Conservation (phyloP, 2,329 filamentous ascomycete species). For the Aspergillus quadrilineatus region DNA sequence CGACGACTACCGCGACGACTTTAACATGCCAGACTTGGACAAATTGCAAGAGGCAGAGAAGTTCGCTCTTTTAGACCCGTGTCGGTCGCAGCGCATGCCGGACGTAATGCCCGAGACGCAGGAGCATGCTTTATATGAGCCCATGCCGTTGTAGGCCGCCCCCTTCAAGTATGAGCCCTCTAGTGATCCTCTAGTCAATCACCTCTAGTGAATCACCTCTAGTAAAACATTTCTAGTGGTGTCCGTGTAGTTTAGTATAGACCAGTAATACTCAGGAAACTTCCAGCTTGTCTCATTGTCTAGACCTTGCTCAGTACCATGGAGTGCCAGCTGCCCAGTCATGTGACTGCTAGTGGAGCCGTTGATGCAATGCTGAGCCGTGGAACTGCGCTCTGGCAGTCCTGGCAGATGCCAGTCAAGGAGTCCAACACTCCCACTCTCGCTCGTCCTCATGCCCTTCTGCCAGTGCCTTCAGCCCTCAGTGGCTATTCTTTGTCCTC, state of each 20-base stretch:
- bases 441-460: background rate
- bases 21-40: slow-evolving; percentile 9
- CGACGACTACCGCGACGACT: slow-evolving; percentile 29
- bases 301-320: background rate
- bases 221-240: background rate
- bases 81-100: background rate
- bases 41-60: background rate
- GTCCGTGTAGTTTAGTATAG: background rate
- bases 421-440: background rate
- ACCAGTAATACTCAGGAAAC: background rate
- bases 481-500: slow-evolving; percentile 2
- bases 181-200: background rate
- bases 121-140: background rate
- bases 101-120: background rate
- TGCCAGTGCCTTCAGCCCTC: background rate
- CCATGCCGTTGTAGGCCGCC: background rate
- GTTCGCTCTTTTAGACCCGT: background rate
- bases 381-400: background rate
- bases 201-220: background rate
- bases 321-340: background rate
- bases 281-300: background rate
- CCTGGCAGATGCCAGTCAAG: too few relatives aligned
- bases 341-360: background rate
- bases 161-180: background rate
- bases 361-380: background rate